Base-by-base conservation (phyloP, 352 stramenopile species). In the Phytophthora cajani region DNA sequence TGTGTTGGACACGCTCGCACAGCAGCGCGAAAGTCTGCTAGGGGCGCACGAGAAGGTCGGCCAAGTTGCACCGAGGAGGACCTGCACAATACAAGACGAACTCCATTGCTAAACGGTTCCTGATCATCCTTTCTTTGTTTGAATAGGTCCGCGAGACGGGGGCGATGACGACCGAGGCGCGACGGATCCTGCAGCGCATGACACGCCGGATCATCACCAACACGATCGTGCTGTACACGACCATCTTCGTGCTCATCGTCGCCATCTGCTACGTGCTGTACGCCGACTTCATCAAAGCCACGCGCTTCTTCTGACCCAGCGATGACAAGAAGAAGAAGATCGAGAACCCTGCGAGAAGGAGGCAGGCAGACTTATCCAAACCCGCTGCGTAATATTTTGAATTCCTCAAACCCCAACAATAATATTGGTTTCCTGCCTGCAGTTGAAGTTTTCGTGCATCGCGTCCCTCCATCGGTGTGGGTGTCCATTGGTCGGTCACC, bases 241-340 rank as follows among this genome's bases (percentile, higher is more conserved):
- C 87, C 40, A 93, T 95, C 60, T 78, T 82, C 32, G 56, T 89
- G 12, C 84, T 95, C 63, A 67, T 92, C 19, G 74, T 74, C 17
- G 77, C 82, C 6, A 95, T 95, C 55, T 89, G 75, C 68, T 79
- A 91, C 46, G 84, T 94, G 11, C 72, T 92, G 46, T 94, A 94
- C 69, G 81, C 83, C 56, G 82, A 94, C 62, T 94, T 93, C 53
- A 93, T 94, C 72, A 46, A 68, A 21, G 32, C 71, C 58, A 70
- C 71, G 19, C 71, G 58, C 42, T 44, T 68, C 52, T 73, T 75
- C n/a, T 75, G 72, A 51, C n/a, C 14, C 44, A 51, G 2, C 44
- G 7, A 14, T 4, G 40, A n/a, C 12, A 21, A 49, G 40, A 49
- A 49, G 40, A 47, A 19, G 40, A 25, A 27, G 44, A 9, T 4